Evolutionary conservation across 2,329 filamentous ascomycete genomes (phyloP).

Genomic region (Paracorniculantispora psalliotae): DNA sequence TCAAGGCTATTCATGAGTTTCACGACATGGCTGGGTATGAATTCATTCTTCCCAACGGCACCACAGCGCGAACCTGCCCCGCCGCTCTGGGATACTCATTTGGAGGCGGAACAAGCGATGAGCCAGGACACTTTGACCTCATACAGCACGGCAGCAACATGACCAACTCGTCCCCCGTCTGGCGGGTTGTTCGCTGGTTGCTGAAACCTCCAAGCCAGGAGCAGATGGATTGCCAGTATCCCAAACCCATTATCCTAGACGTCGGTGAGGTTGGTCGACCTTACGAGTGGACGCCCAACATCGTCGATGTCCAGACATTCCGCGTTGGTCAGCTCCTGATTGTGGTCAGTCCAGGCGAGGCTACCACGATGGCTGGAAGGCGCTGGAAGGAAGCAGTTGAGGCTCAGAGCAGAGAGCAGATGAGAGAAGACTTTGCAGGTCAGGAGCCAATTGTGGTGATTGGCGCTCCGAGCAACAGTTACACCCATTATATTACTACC

Average conservation of each 20-base stretch:
- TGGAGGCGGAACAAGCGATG: conserved; percentile 83
- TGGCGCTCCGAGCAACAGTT: conserved; percentile 83
- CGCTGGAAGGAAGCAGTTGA: conserved; percentile 73
- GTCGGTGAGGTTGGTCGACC: conserved; percentile 71
- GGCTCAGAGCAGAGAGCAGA: conserved; percentile 39
- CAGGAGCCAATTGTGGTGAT: conserved; percentile 67
- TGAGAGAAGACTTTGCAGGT: conserved; percentile 34
- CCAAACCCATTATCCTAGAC: conserved; percentile 82
- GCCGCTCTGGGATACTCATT: conserved; percentile 87
- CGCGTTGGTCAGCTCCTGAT: conserved; percentile 81
- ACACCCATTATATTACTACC: conserved; percentile 73
- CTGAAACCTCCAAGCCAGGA: conserved; percentile 63
- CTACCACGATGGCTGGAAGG: conserved; percentile 85
- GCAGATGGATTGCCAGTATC: conserved; percentile 70
- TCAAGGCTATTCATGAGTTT: conserved; percentile 77
- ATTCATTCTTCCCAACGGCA: conserved; percentile 69
- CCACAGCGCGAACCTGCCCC: conserved; percentile 68
- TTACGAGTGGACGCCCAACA: conserved; percentile 83
- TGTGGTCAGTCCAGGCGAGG: conserved; percentile 80
- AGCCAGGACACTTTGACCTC: conserved; percentile 84
- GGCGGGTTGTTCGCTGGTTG: conserved; percentile 66
- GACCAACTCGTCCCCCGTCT: conserved; percentile 68
- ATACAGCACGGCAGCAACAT: conserved; percentile 72
- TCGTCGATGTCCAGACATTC: conserved; percentile 79
- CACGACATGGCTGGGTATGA: conserved; percentile 70